These are phyloP conservation scores for Cadophora malorum DNA, from an alignment of 2,329 filamentous ascomycete genomes.

Conservation along the genomic window DNA sequence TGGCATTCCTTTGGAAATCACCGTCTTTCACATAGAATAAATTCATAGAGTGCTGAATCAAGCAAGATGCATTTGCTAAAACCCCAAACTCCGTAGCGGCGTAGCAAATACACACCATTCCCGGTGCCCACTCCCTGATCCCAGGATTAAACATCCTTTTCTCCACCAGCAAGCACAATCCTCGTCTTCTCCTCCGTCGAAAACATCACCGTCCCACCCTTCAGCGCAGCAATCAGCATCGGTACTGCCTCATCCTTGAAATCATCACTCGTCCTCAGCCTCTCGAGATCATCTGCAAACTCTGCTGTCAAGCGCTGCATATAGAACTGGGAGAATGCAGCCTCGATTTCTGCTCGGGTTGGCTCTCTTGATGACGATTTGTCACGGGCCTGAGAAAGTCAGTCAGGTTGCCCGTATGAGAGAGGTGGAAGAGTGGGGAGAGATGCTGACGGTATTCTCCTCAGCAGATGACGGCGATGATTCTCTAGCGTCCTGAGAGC, in stretches of 20 bases:
- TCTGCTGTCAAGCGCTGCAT: slow-evolving; percentile 72
- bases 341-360: slow-evolving; percentile 34
- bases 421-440: background rate
- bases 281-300: slow-evolving; percentile 76
- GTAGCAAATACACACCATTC: background rate
- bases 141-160: background rate
- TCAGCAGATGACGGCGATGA: slow-evolving; percentile 13
- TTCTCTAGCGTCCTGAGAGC: background rate
- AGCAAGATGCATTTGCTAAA: too few relatives aligned
- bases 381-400: background rate
- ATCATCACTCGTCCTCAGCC: slow-evolving; percentile 71
- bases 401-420: too few relatives aligned
- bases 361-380: slow-evolving; percentile 14
- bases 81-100: too few relatives aligned
- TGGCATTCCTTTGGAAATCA: too few relatives aligned
- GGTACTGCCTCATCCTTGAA: slow-evolving; percentile 70
- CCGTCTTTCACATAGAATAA: too few relatives aligned
- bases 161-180: slow-evolving; percentile 34
- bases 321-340: slow-evolving; percentile 67
- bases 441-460: background rate
- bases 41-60: too few relatives aligned
- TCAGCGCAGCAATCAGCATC: slow-evolving; percentile 70
- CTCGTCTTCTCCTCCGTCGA: slow-evolving; percentile 56
- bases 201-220: slow-evolving; percentile 71
- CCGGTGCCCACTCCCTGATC: too few relatives aligned